Base-by-base conservation (phyloP, 805 yeast species). In the Teunomyces funiuensis region DNA sequence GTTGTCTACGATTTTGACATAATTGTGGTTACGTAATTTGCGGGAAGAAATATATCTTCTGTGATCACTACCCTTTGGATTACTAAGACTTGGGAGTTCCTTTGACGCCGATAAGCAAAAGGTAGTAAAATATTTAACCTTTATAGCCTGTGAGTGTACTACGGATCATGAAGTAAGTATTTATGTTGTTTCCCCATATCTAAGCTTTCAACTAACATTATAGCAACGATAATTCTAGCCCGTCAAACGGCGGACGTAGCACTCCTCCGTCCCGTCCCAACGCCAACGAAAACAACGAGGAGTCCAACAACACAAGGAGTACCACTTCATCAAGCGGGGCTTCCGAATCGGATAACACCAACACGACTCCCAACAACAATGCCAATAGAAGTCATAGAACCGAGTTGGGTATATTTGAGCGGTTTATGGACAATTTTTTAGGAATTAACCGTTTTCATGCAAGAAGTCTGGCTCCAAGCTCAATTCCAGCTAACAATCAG, bases 371-470 rank as follows among this genome's bases (percentile, higher is more conserved):
- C 23, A 23, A 23, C 4, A 10, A 16, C 22, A n/a, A 23, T 28
- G 22, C 25, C 17, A 40, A 34, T 19, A 37, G 34, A 22, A 27
- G 28, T 5, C 46, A 39, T 20, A 27, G 46, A 27, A 16, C 42
- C 17, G 45, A 42, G 23, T 28, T 30, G 19, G 52, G 60, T 3
- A 40, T 58, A 11, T 58, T 58, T 41, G 61, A 57, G 29, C 40
- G 63, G 14, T 47, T 57, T 29, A 54, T 57, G 51, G 61, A 54
- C 43, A 53, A 47, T 19, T 44, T 57, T 15, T 44, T 50, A 18
- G 56, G 58, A 6, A 27, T 38, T 7, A 28, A 26, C 23, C 28
- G 43, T 4, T 25, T 22, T 8, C 22, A 17, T 13, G 28, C 28
- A 10, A 16, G 29, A 8, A 5, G 14, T 8, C 28, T 16, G 11